Evolutionary conservation across 441 rosid species (phyloP), one percentile per base, ranked within the genome.

Genomic region (Gossypium davidsonii): DNA sequence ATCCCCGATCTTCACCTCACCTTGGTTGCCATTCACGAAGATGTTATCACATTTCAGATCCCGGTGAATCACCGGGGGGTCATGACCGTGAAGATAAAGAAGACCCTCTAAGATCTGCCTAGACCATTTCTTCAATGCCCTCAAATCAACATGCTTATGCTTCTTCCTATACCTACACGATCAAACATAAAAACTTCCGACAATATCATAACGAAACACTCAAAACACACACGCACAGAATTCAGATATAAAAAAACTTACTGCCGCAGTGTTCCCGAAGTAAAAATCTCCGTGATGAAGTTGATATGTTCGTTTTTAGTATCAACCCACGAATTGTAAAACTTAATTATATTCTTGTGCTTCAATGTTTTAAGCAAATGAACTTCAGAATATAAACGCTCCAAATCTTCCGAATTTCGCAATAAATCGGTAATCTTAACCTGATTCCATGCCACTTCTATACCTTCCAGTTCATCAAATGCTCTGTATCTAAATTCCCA

Each of bases 391-490:
- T 89, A 79, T 53, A 87, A 87, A 78, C 88, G 87, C 25, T 85
- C 93, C 68, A 84, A 76, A 79, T 89, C 88, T 59, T 85, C 91
- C 2, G 87, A 79, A 64, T 77, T 84, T 21, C 81, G 85, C 46
- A 80, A 77, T 61, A 79, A 80, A 77, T 89, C 84, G 1, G 80
- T 74, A 60, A 89, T 71, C 80, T 87, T 89, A 25, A 83, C 76
- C 81, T 89, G 91, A 80, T 85, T 89, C 93, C 91, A 87, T 56
- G 93, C 93, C 37, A 89, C 93, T 80, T 89, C 93, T 46, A 87
- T 84, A 72, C 91, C 93, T 82, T 89, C 93, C 28, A 83, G 51
- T 44, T 84, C 87, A 79, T 89, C 93, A 80, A 89, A 89, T 51
- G 89, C 93, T 72, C 84, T 84, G 67, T 85, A 89, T 85, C 93